Evolutionary conservation across 2,329 filamentous ascomycete genomes (phyloP), one percentile per base, ranked within the genome.

Genomic region (Colletotrichum theobromicola): DNA sequence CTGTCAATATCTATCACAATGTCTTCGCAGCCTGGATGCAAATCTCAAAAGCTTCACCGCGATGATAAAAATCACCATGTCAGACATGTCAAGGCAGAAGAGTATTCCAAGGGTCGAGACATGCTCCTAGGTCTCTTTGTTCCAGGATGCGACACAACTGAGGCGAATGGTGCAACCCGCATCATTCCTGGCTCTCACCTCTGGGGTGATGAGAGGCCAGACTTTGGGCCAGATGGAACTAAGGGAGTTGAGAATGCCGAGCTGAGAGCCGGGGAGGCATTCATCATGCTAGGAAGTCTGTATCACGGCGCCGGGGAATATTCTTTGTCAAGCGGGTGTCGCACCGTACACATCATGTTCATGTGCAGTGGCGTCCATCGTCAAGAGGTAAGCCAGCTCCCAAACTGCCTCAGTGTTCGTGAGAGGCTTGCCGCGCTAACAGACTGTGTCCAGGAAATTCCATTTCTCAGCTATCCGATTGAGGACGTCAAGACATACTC

Each of bases 31-130:
- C 82, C 83, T 0, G 80, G 81, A 4, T 81, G 80, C 4, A 71
- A 77, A 6, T 78, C 83, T 2, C 83, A 84, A 69, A 77, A 78
- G 10, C 78, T 85, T 8, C 83, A 85, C 67, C 81, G 83, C 7
- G 83, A 84, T 69, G 83, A 85, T 74, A 84, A 84, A 73, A 84
- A 83, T 68, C 83, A 84, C 65, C 83, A 84, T 67, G 81, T 80
- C 8, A 78, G 81, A 6, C 83, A 85, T 72, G 24, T 63, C 5
- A 60, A 76, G 16, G 72, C 79, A 0, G 61, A 74, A 2, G 62
- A 66, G 2, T 83, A 84, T 64, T 46, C 66, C 13, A 76, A 76
- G 6, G 79, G 80, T 21, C 82, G 83, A 7, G 83, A 84, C 62
- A 79, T 84, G 77, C 78, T 2, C 68, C 84, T 2, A 81, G 82